phyloP scores from a whole-genome alignment of 2,329 filamentous ascomycete species.

The Fusarium sp. region DNA sequence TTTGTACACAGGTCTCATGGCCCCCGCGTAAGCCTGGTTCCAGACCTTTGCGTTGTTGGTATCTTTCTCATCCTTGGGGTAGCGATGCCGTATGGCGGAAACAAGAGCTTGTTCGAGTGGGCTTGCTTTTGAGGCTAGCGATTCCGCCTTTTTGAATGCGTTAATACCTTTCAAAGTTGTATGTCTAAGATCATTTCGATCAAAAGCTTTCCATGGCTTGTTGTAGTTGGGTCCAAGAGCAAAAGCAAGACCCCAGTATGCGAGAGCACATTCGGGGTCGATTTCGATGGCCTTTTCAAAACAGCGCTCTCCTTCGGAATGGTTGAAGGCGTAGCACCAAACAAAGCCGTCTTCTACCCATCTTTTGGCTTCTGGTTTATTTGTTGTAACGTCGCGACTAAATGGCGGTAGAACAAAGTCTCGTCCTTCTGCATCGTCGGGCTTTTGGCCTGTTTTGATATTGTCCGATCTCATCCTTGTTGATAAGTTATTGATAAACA shows the following conservation, averaged over 20 bases:
- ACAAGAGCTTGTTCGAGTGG: conserved; percentile 70
- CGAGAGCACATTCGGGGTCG: conserved; percentile 68
- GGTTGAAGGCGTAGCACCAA: conserved; percentile 79
- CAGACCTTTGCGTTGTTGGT: conserved; percentile 56
- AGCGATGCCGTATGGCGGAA: conserved; percentile 69
- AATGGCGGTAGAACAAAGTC: conserved; percentile 43
- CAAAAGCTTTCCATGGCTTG: conserved; percentile 70
- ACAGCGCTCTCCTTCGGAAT: conserved; percentile 71
- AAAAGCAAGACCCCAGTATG: conserved; percentile 75
- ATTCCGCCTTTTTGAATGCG: conserved; percentile 29
- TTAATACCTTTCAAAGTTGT: conserved; percentile 28
- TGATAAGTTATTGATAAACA: background rate
- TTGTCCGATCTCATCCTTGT: background rate
- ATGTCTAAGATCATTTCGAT: conserved; percentile 37
- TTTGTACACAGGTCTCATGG: conserved; percentile 51
- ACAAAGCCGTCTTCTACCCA: conserved; percentile 76
- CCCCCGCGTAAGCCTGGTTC: conserved; percentile 46
- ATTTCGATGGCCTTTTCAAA: conserved; percentile 66
- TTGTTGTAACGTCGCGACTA: conserved; percentile 63
- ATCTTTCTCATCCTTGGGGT: conserved; percentile 60
- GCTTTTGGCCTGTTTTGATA: conserved; percentile 7
- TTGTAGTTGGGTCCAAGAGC: conserved; percentile 77
- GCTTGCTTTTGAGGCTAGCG: conserved; percentile 25
- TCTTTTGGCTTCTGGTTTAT: conserved; percentile 60
- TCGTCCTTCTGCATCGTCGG: background rate